Evolutionary conservation across 2,329 filamentous ascomycete species (phyloP), one percentile per base, ranked within the genome.

Genomic region (Fusarium humuli): DNA sequence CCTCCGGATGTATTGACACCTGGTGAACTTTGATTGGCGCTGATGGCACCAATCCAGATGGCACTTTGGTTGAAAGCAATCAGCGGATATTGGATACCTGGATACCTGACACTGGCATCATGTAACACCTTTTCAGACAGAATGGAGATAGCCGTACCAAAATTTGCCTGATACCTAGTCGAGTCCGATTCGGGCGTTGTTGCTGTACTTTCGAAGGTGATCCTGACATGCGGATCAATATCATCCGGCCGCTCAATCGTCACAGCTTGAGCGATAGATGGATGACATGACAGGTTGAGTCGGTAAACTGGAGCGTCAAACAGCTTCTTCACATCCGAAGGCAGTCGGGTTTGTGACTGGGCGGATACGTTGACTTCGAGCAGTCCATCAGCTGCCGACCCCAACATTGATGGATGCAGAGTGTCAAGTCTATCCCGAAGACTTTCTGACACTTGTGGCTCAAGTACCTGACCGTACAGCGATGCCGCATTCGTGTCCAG

Each of bases 21-120:
- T 10, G n/a, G n/a, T n/a, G 10, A 23, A 3, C 46, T 45, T 7
- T 29, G n/a, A 7, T 40, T 23, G 11, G 32, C 13, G 34, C 42
- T 20, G 27, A 69, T 52, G 4, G 48, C 14, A 5, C 67, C 66
- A 12, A 69, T 55, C 66, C 67, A 70, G 16, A 52, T 18, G 9
- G 22, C 52, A 7, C 40, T 37, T 9, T 34, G 12, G 3, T 44
- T 45, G 47, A 69, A 58, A 6, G 66, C 52, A 22, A 67, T n/a
- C 16, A 69, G 34, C 1, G 66, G 66, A 7, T 69, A 61, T 12
- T 14, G 45, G 3, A 20, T 45, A 6, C 8, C 27, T 9, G 50
- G 44, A 13, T 44, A 34, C 6, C 14, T 44, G 13, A 13, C 29
- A 13, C 22, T 42, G 7, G 22, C 22, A 14, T n/a, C 34, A 6